phyloP scores from a whole-genome alignment of 768 basidiomycete species.

The Naganishia onofrii region DNA sequence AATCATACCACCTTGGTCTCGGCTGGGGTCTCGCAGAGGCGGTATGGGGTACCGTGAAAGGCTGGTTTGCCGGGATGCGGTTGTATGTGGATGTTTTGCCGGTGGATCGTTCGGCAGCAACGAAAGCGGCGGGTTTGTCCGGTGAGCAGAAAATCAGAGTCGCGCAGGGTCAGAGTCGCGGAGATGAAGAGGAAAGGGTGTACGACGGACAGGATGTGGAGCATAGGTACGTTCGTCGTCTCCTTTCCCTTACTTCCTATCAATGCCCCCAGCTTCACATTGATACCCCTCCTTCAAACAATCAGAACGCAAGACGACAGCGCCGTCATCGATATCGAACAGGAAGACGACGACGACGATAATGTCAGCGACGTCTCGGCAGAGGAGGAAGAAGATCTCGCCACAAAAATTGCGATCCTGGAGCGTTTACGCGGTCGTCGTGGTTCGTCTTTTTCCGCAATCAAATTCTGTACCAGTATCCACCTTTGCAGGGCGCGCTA shows the following conservation, averaged over 20 bases:
- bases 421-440: slow-evolving; percentile 46
- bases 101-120: neutral
- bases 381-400: slow-evolving; percentile 46
- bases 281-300: no score
- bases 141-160: neutral
- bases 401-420: slow-evolving; percentile 46
- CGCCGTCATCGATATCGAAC: slow-evolving; percentile 2
- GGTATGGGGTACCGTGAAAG: slow-evolving; percentile 47
- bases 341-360: slow-evolving; percentile 25
- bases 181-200: no score
- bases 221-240: neutral
- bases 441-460: slow-evolving; percentile 35
- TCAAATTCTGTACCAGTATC: neutral
- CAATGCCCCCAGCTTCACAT: no score
- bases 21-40: slow-evolving; percentile 50
- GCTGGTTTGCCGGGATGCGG: slow-evolving; percentile 45
- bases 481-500: neutral
- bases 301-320: neutral
- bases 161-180: neutral
- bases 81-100: slow-evolving; percentile 47
- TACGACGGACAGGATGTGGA: neutral
- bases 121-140: neutral
- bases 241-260: no score
- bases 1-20: slow-evolving; percentile 48
- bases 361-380: slow-evolving; percentile 29